Percentiles rank a stretch among this genome's conserved stretches.
These are phyloP conservation scores for Polyrhizophydium stewartii DNA, from an alignment of 371 early-diverging fungal genomes.

Conservation along the genomic window DNA sequence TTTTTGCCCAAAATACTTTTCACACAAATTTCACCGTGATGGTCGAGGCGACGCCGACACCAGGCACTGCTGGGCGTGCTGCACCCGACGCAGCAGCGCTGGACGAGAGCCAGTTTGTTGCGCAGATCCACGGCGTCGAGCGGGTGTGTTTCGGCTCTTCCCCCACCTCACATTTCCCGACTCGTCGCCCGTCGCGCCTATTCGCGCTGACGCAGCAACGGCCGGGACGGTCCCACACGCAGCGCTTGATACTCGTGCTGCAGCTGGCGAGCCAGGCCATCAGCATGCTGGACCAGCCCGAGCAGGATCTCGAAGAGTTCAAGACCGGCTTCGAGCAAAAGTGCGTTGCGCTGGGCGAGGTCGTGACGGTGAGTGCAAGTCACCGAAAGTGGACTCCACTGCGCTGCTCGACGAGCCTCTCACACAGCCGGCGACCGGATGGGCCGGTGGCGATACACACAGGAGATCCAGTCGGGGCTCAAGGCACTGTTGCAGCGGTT, in stretches of 20 bases:
- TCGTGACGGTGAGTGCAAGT: background rate
- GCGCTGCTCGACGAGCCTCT: background rate
- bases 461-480: background rate
- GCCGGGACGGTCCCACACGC: background rate
- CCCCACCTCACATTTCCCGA: background rate
- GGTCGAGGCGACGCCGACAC: no score
- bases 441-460: background rate
- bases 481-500: background rate
- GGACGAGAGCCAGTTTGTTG: background rate
- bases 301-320: background rate
- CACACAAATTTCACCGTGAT: no score
- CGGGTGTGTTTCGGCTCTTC: background rate
- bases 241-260: background rate
- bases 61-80: no score
- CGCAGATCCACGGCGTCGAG: conserved; percentile 4
- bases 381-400: background rate
- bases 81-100: no score
- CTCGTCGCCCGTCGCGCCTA: background rate
- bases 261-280: background rate
- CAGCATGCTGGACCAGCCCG: background rate
- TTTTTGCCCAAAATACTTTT: no score
- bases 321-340: background rate
- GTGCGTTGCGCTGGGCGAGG: background rate
- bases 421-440: background rate
- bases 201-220: no score